A percentile compares a stretch with the other conserved stretches of the same genome.
phyloP scores from a whole-genome alignment of 2,329 filamentous ascomycete species.

The Emmonsiellopsis sp. region DNA sequence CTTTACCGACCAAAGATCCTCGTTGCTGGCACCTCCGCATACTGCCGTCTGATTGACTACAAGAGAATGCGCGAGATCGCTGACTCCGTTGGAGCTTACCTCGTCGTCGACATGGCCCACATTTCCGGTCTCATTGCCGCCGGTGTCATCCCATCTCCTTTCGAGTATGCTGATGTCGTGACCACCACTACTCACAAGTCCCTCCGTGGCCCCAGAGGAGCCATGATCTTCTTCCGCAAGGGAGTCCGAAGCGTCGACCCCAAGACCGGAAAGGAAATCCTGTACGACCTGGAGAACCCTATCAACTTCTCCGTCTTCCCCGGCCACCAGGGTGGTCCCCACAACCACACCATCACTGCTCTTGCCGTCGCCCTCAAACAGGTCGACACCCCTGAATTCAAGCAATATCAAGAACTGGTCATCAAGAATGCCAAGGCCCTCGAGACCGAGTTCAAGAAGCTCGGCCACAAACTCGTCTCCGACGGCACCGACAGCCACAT shows the following conservation, averaged over 20 bases:
- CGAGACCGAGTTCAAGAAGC: slow-evolving; percentile 58
- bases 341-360: slow-evolving; percentile 98
- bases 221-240: slow-evolving; percentile 97
- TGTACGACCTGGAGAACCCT: slow-evolving; percentile 83
- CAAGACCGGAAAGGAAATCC: slow-evolving; percentile 74
- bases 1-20: slow-evolving; percentile 94
- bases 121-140: slow-evolving; percentile 91
- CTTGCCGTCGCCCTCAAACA: slow-evolving; percentile 91
- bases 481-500: slow-evolving; percentile 97
- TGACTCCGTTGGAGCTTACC: slow-evolving; percentile 84
- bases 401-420: slow-evolving; percentile 82
- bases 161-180: slow-evolving; percentile 83
- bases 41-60: slow-evolving; percentile 94
- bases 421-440: slow-evolving; percentile 86
- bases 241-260: slow-evolving; percentile 73
- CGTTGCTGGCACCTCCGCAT: slow-evolving; percentile 88
- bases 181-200: slow-evolving; percentile 99
- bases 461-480: slow-evolving; percentile 78
- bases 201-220: slow-evolving; percentile 84
- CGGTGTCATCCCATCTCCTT: slow-evolving; percentile 82
- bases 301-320: slow-evolving; percentile 98
- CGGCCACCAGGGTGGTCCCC: slow-evolving; percentile 92
- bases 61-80: slow-evolving; percentile 81
- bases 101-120: slow-evolving; percentile 94
- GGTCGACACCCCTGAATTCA: slow-evolving; percentile 80